These are phyloP conservation scores for Spizellomyces sp. DNA, from an alignment of 192 early-diverging fungal genomes.

Conservation along the genomic window DNA sequence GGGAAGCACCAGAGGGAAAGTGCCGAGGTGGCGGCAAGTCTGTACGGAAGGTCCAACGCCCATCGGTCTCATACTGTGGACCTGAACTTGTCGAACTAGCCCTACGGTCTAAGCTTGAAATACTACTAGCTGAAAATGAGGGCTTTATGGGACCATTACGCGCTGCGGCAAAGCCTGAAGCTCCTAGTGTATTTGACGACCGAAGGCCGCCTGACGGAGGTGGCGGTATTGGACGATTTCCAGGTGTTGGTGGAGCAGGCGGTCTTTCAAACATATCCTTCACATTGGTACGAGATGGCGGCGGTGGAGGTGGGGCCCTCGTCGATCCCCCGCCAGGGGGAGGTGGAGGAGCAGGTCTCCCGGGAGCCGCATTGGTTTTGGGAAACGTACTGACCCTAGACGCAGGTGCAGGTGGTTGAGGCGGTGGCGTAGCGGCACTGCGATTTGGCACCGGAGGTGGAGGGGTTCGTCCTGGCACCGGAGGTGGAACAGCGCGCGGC, in stretches of 20 bases:
- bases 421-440: conserved; percentile 29
- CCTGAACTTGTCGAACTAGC: background rate
- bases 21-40: conserved; percentile 52
- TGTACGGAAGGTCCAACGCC: conserved; percentile 48
- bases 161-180: conserved; percentile 8
- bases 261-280: conserved; percentile 23
- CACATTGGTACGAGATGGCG: background rate
- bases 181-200: background rate
- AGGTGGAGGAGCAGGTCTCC: conserved; percentile 24
- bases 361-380: background rate
- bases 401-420: conserved; percentile 17
- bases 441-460: conserved; percentile 31
- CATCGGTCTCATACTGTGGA: conserved; percentile 24
- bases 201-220: background rate
- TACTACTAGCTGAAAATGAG: conserved; percentile 13
- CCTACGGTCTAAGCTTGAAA: conserved; percentile 12
- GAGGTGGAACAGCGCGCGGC: conserved; percentile 27
- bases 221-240: background rate
- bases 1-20: conserved; percentile 32
- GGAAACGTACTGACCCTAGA: background rate
- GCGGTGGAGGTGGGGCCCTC: conserved; percentile 17
- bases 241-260: conserved; percentile 16
- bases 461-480: conserved; percentile 20
- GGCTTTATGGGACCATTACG: conserved; percentile 13
- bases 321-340: conserved; percentile 10